A percentile compares a stretch with the other conserved stretches of the same genome.
Conservation (phyloP, 1,284 basidiomycete genomes). For the Cryptococcus neoformans region DNA sequence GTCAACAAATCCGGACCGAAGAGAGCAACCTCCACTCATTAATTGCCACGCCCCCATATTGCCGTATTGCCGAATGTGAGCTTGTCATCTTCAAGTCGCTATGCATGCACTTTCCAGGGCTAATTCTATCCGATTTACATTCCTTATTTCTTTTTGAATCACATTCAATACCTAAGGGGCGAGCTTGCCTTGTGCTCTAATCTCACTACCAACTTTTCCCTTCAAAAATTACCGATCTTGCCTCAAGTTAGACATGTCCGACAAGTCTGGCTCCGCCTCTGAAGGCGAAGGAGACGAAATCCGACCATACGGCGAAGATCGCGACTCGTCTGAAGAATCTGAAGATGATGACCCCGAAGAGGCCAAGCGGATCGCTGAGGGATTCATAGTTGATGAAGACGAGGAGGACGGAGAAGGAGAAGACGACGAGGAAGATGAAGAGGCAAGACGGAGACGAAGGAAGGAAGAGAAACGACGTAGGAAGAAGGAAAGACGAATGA, state of each 20-base stretch:
- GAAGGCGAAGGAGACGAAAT: slow-evolving; percentile 50
- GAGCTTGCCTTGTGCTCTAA: not conserved
- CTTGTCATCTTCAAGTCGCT: not conserved
- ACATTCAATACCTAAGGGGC: not conserved
- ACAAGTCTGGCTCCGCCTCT: slow-evolving; percentile 33
- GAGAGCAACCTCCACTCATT: not conserved
- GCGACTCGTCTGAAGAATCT: slow-evolving; percentile 50
- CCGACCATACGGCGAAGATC: slow-evolving; percentile 43
- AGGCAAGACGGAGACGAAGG: slow-evolving; percentile 30
- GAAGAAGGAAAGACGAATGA: slow-evolving; percentile 31
- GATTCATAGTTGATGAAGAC: slow-evolving; percentile 50
- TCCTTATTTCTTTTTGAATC: not conserved
- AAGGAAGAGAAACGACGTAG: slow-evolving; percentile 36
- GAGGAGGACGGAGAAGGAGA: slow-evolving; percentile 43
- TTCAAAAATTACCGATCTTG: not conserved
- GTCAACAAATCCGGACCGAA: not conserved
- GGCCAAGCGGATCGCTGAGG: slow-evolving; percentile 43
- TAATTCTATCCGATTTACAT: not conserved
- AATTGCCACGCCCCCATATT: not conserved
- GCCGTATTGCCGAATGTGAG: not conserved
- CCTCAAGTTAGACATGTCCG: slow-evolving; percentile 28
- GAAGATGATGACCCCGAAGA: slow-evolving; percentile 50
- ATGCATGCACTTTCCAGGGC: not conserved
- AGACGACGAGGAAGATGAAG: slow-evolving; percentile 31
- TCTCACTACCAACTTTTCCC: not conserved